Evolutionary conservation across 1,284 basidiomycete species (phyloP).

Genomic region (Cryptococcus sp.): DNA sequence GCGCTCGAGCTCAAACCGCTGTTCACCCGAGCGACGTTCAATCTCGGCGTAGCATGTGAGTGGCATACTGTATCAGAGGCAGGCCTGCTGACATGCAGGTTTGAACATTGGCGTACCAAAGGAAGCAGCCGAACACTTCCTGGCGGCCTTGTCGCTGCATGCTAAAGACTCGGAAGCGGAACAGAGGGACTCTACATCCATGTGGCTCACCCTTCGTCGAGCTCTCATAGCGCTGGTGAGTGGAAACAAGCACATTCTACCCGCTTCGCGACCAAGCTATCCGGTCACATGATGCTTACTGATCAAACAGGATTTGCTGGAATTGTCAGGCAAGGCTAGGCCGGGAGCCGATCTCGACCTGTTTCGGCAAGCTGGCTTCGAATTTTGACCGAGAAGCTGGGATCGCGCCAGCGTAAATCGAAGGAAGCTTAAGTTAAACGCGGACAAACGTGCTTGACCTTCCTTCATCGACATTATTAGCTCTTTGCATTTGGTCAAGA

Average conservation of each 20-base stretch:
- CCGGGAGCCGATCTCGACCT: constrained; percentile 56
- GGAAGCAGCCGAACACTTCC: constrained; percentile 90
- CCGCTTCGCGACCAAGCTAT: no score
- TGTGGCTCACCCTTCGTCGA: constrained; percentile 89
- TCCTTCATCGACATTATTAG: no score
- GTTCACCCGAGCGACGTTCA: constrained; percentile 96
- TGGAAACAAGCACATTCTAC: constrained; percentile 3
- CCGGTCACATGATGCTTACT: constrained; percentile 7
- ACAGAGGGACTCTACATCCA: constrained; percentile 52
- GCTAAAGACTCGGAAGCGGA: constrained; percentile 32
- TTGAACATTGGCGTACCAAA: constrained; percentile 92
- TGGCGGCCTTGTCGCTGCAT: constrained; percentile 85
- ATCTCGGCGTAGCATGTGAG: constrained; percentile 89
- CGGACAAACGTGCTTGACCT: no score
- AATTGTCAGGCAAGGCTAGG: constrained; percentile 52
- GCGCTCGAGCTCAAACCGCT: constrained; percentile 90
- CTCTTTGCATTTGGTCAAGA: no score
- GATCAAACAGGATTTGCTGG: constrained; percentile 51
- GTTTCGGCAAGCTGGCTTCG: constrained; percentile 75
- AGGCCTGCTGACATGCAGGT: constrained; percentile 51
- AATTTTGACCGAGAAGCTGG: constrained; percentile 60
- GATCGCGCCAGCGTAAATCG: no score
- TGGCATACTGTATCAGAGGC: background rate
- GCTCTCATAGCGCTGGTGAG: constrained; percentile 74
- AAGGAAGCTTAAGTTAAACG: no score